A percentile compares a stretch with the other conserved stretches of the same genome.
These are phyloP conservation scores for Lachnellula hyalina DNA, from an alignment of 2,329 filamentous ascomycete species.

Conservation along the genomic window DNA sequence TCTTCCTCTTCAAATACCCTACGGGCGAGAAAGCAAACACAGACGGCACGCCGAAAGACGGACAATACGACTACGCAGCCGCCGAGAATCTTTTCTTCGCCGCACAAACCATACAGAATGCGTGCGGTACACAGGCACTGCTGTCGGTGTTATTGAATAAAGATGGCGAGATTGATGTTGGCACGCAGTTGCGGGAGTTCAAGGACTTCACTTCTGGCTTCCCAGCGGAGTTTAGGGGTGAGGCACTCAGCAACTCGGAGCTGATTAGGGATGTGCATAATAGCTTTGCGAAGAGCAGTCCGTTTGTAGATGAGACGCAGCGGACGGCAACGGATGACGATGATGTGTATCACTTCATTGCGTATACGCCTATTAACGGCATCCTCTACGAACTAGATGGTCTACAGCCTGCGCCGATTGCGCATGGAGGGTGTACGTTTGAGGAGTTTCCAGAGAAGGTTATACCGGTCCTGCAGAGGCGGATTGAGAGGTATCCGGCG, in stretches of 20 bases:
- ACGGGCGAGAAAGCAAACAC: slow-evolving; percentile 60
- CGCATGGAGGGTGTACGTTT: slow-evolving; percentile 69
- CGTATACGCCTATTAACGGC: slow-evolving; percentile 77
- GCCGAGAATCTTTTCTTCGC: slow-evolving; percentile 85
- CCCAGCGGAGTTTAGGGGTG: slow-evolving; percentile 60
- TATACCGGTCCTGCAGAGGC: slow-evolving; percentile 78
- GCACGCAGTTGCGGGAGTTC: slow-evolving; percentile 56
- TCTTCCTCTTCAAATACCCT: slow-evolving; percentile 98
- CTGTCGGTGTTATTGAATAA: slow-evolving; percentile 90
- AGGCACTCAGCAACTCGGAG: slow-evolving; percentile 63
- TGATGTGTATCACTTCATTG: slow-evolving; percentile 97
- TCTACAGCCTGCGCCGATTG: slow-evolving; percentile 86
- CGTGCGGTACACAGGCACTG: slow-evolving; percentile 92
- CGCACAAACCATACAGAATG: slow-evolving; percentile 95
- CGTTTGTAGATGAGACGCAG: slow-evolving; percentile 88
- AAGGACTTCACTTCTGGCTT: slow-evolving; percentile 68
- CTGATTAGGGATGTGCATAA: slow-evolving; percentile 61
- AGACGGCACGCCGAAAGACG: slow-evolving; percentile 63
- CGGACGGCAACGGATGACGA: slow-evolving; percentile 66
- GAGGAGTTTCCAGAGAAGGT: slow-evolving; percentile 73
- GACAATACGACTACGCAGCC: slow-evolving; percentile 71
- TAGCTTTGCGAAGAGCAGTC: slow-evolving; percentile 69
- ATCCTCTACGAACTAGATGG: slow-evolving; percentile 92
- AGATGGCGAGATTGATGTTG: slow-evolving; percentile 55
- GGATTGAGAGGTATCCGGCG: slow-evolving; percentile 78